phyloP scores from a whole-genome alignment of 78 protist genomes.

The Cavenderia fasciculata region DNA sequence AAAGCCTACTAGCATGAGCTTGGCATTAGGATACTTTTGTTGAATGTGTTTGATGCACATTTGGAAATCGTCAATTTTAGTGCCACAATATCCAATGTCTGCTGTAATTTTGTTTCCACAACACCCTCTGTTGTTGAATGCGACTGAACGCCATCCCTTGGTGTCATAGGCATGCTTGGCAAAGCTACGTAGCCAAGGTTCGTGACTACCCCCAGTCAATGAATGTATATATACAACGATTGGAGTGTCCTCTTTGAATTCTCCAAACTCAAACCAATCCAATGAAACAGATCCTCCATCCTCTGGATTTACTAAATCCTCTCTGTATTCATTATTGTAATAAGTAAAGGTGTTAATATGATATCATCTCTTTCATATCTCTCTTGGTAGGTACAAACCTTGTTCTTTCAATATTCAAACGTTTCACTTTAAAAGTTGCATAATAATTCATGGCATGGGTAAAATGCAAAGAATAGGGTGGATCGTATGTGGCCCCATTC shows the following conservation, averaged over 20 bases:
- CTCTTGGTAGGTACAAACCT: not conserved
- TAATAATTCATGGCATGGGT: constrained; percentile 64
- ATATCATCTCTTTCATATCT: too few species aligned
- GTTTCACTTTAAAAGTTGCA: constrained; percentile 13
- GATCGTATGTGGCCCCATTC: constrained; percentile 45
- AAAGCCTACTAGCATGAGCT: constrained; percentile 29
- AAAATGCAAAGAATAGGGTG: constrained; percentile 42
- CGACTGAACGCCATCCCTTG: constrained; percentile 60
- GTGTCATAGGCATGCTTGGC: constrained; percentile 20
- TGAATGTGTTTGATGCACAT: not conserved
- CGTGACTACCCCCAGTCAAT: constrained; percentile 67
- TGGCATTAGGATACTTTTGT: constrained; percentile 10
- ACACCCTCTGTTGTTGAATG: constrained; percentile 66
- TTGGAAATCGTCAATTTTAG: constrained; percentile 21
- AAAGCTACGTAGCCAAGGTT: constrained; percentile 44
- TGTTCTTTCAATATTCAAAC: constrained; percentile 20
- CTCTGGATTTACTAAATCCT: constrained; percentile 7
- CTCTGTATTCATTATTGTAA: constrained; percentile 13
- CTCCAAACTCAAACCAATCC: constrained; percentile 51
- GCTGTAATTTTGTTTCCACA: constrained; percentile 48
- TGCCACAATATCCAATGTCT: constrained; percentile 39
- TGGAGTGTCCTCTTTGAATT: constrained; percentile 44
- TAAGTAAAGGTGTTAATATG: too few species aligned
- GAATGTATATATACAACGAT: constrained; percentile 37
- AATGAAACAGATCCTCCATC: constrained; percentile 66